These are phyloP conservation scores for Phytopythium vexans DNA, from an alignment of 352 stramenopile species.

Conservation along the genomic window DNA sequence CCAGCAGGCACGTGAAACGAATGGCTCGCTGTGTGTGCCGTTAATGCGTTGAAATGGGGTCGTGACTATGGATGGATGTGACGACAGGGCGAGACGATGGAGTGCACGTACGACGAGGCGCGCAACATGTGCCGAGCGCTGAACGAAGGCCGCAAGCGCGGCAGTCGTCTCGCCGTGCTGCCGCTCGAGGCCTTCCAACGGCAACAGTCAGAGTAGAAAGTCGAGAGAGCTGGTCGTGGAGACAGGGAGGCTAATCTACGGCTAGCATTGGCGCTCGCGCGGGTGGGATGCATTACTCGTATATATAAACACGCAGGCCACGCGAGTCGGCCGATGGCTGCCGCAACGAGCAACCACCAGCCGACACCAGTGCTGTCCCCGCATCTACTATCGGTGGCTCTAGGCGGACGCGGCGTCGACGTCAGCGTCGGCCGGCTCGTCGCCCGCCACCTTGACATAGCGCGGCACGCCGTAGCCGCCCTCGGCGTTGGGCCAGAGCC, in stretches of 20 bases:
- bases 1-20: conserved; percentile 30
- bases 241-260: too few species aligned
- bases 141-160: conserved; percentile 46
- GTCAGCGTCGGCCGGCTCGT: conserved; percentile 19
- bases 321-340: too few species aligned
- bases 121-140: conserved; percentile 35
- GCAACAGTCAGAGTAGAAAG: conserved; percentile 11
- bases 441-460: conserved; percentile 81
- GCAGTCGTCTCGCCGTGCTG: conserved; percentile 43
- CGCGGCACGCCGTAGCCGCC: conserved; percentile 81
- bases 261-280: too few species aligned
- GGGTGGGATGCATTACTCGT: too few species aligned
- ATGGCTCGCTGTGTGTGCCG: too few species aligned
- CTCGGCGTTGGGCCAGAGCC: conserved; percentile 87
- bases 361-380: too few species aligned
- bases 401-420: not conserved
- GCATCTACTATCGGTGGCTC: too few species aligned
- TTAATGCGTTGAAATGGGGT: too few species aligned
- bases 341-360: too few species aligned
- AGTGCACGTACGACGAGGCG: conserved; percentile 55
- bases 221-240: too few species aligned
- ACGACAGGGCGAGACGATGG: conserved; percentile 31
- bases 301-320: too few species aligned
- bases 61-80: too few species aligned
- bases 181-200: conserved; percentile 39